Evolutionary conservation across 225 moss, liverwort and hornwort genomes (phyloP), one percentile per base, ranked within the genome.

Genomic region (Straminergon stramineum): DNA sequence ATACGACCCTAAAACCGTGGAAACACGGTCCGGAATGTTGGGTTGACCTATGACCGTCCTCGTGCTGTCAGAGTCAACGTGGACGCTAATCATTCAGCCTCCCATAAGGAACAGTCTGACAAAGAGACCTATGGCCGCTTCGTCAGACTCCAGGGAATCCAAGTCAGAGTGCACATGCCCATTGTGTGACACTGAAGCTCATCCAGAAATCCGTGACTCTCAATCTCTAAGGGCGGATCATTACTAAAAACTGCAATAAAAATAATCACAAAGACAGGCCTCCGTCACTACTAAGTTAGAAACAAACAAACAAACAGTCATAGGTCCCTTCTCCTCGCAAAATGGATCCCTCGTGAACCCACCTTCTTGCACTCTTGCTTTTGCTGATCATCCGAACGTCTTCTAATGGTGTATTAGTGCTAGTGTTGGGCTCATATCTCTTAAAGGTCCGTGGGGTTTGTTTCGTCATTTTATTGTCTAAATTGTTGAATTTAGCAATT

Each of bases 61-160:
- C 7, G 19, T 60, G 81, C 58, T 13, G 58, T 30, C 18, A 17
- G 30, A 41, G 75, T 77, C 76, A 43, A 62, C 88, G 68, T 18
- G 89, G 82, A 82, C 69, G 69, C 52, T 61, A 35, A 62, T 52
- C 45, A 83, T 37, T 13, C 90, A 55, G 74, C 43, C 79, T 84
- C 63, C 2, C 55, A 79, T 51, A 51, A n/a, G 20, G 9, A 5
- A 2, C 39, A 27, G 16, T 17, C 70, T 83, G 89, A 91, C 91
- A 70, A 56, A 28, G 41, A 60, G 66, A 34, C 83, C 78, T 30
- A 19, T 17, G 69, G 37, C 66, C 74, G 74, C 67, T 43, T 37
- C 31, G 89, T 92, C 92, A 90, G 43, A 15, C 73, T 17, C 22
- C 60, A n/a, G 28, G 63, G 57, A 84, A 91, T 90, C 75, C 92